Conservation (phyloP, 495 filamentous ascomycete species). For the Jackrogersella minutella region DNA sequence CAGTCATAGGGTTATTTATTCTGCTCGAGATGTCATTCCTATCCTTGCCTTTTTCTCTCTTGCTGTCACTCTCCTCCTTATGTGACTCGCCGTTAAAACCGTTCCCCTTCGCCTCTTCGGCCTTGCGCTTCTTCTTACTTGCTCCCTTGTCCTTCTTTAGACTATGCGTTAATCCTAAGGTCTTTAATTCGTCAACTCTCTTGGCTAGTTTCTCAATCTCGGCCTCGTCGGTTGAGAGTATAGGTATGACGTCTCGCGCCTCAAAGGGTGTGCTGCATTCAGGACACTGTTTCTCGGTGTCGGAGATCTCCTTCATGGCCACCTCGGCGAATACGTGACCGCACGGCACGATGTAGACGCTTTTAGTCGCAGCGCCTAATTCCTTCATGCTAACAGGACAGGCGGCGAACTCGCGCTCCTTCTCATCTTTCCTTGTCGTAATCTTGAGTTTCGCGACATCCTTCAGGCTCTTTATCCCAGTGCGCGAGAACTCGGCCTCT, state of each 20-base stretch:
- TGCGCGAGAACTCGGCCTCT: constrained; percentile 68
- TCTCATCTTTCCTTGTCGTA: constrained; percentile 54
- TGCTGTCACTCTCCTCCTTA: constrained; percentile 36
- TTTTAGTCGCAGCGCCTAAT: constrained; percentile 78
- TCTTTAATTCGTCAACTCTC: constrained; percentile 70
- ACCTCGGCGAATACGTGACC: constrained; percentile 92
- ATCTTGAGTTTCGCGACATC: constrained; percentile 93
- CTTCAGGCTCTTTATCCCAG: constrained; percentile 77
- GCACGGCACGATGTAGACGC: constrained; percentile 92
- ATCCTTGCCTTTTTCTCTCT: constrained; percentile 31
- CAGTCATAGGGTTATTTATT: constrained; percentile 89
- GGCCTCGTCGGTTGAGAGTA: constrained; percentile 73
- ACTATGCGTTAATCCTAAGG: constrained; percentile 80
- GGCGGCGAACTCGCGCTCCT: constrained; percentile 66
- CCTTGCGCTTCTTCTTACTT: constrained; percentile 64
- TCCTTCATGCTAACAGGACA: constrained; percentile 91
- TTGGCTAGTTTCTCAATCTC: constrained; percentile 74
- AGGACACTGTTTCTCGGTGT: constrained; percentile 53
- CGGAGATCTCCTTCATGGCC: constrained; percentile 77
- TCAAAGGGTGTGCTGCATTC: constrained; percentile 81
- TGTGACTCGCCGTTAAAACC: constrained; percentile 30
- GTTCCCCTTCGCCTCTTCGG: constrained; percentile 50
- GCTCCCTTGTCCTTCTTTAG: constrained; percentile 90
- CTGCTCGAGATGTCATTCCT: constrained; percentile 48
- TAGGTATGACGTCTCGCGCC: constrained; percentile 79